Base-by-base conservation (phyloP, 805 yeast species). In the Blastobotrys mokoenaii region DNA sequence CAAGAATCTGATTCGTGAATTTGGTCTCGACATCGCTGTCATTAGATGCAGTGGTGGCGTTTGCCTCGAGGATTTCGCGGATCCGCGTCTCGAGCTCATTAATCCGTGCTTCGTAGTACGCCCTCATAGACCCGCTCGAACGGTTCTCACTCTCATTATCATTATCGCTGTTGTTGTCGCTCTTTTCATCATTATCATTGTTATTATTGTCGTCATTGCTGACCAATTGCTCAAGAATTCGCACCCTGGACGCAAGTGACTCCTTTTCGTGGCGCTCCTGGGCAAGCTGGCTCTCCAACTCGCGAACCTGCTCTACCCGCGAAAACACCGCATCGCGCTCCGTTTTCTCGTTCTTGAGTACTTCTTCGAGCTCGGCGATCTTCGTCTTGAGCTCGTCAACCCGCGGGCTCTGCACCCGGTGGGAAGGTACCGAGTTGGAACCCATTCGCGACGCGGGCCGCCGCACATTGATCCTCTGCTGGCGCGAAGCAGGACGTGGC, bases 351-450 rank as follows among this genome's bases (percentile, higher is more conserved):
- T 45, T 48, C 40, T 51, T 51, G 36, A 58, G 50, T 10, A 56
- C 58, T 34, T 49, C 52, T 40, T 58, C 61, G 17, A 58, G 55
- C 45, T 58, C 59, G 25, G 46, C 18, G n/a, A 58, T 53, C 46
- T 58, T 58, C 18, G 43, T 30, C 46, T 55, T 54, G 33, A 58
- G 53, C 31, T 55, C 61, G 15, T 54, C 60, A 15, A 58, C 54
- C 14, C 53, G 48, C 10, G 44, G 32, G 41, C 30, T 43, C 41
- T 47, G 51, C 17, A 35, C 38, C 4, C 50, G 41, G 15, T 30
- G 34, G 33, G 49, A 39, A 11, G 45, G 42, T 2, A 52, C 45
- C 12, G 53, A 47, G 15, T 40, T 41, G 22, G 44, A 40, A 29
- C 51, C 50, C 15, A 44, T 45, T 14, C 57, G 43, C 12, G 56